Base-by-base conservation (phyloP, 2,329 filamentous ascomycete species). In the Ophiocordyceps sinensis region DNA sequence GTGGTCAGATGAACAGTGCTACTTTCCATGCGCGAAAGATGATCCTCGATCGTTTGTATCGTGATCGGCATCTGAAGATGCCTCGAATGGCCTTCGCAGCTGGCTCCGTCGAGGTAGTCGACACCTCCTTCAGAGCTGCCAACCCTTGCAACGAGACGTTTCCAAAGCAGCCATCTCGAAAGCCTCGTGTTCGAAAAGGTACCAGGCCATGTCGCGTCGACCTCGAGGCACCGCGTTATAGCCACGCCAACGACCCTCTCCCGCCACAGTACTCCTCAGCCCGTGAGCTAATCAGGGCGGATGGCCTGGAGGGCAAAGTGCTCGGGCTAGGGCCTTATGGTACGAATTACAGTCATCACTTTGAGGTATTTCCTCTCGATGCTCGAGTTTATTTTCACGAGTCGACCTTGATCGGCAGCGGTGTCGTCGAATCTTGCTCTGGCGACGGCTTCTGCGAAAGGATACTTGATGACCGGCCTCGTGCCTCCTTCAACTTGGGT, bases 311-410 rank as follows among this genome's bases (percentile, higher is more conserved):
- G 3, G 48, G 45, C 36, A 64, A 54, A 36, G 47, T 80, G n/a
- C 48, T 53, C 11, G 74, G 75, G 1, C 58, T 82, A 8, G 74
- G 71, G 0, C 72, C 74, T 1, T 78, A 75, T 51, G 77, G 77
- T 1, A 75, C 72, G 2, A 64, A 67, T 21, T 81, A 80, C 51
- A 72, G 75, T 0, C 66, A 71, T 29, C 69, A 81, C 50, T 82
- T 82, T 45, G 75, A 79, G 37, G 56, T 75, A 5, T 77, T 78
- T 41, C 75, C 76, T 15, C 57, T 81, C 28, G 67, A 71, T 32
- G 50, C 56, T 7, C 69, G 68, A 3, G 65, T 72, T 0, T 79
- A 68, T 54, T 80, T 81, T 41, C 75, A 79, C 41, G 65, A 70
- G 45, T 70, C 63, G 40, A 80, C 75, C 1, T 53, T 79, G 26